Evolutionary conservation across 768 basidiomycete species (phyloP), one percentile per base, ranked within the genome.

Genomic region (Scleroderma citrinum): DNA sequence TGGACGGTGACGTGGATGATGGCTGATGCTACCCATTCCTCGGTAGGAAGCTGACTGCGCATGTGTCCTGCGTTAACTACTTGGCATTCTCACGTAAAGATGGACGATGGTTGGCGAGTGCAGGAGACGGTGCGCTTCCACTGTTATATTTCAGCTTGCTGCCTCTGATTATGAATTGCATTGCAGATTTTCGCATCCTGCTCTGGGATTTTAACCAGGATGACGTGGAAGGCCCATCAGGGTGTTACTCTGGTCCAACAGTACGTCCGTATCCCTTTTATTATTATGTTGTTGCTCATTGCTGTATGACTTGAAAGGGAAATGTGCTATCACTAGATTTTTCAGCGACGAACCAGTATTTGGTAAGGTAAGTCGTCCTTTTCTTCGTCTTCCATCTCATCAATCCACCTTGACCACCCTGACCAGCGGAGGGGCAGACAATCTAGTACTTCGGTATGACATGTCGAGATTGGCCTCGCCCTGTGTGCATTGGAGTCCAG

Each of bases 291-390:
- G 16, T 6, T 48, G 30, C 49, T 30, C 32, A 43, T 44, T 26
- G 48, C 35, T 49, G 3, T 44, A 20, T 41, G 23, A 35, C 44
- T 10, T n/a, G n/a, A n/a, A 54, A 90, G 87, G 75, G 73, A 36
- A 88, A 87, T 55, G 76, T 89, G 31, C 81, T 91, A 62, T 75
- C 78, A 16, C 68, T 90, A 26, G 77, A 77, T 41, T 88, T 90
- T 67, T 87, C 87, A 6, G 75, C 82, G 0, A 72, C 73, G 19
- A 85, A 83, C 57, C 75, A 73, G 45, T 81, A 74, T 58, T 60
- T 89, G 36, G 78, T 77, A 60, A 80, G 81, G 87, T 87, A 51
- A 61, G 85, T 70, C 26, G 23, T 39, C 20, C 42, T 13, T 32
- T 44, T n/a, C 45, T 19, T n/a, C 26, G 34, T 10, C 31, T n/a